These are phyloP conservation scores for Diplocarpon mali DNA, from an alignment of 2,329 filamentous ascomycete species.

Conservation along the genomic window DNA sequence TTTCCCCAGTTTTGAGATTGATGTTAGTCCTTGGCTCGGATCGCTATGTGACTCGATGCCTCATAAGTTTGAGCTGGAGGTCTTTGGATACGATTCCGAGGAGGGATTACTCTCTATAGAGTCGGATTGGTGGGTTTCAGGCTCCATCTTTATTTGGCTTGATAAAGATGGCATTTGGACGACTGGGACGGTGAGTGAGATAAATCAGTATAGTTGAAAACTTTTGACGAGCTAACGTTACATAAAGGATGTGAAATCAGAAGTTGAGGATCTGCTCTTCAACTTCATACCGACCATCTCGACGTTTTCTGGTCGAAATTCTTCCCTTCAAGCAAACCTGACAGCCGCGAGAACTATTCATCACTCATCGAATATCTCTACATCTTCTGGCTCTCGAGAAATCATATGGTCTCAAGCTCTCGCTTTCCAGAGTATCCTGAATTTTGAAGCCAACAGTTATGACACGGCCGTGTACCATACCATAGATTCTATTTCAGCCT, in stretches of 20 bases:
- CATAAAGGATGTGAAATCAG: conserved; percentile 6
- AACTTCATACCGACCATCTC: conserved; percentile 8
- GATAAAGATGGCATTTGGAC: conserved; percentile 14
- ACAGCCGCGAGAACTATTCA: conserved; percentile 8
- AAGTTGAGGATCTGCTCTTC: conserved; percentile 4
- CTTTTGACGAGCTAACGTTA: not conserved
- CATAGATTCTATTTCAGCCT: conserved; percentile 10
- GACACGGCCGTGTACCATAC: conserved; percentile 15
- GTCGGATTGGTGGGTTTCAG: conserved; percentile 62
- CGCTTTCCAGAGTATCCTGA: conserved; percentile 14
- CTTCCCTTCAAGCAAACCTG: conserved; percentile 10
- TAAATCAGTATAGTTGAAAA: not conserved
- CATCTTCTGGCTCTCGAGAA: conserved; percentile 11
- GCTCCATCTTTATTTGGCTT: conserved; percentile 62
- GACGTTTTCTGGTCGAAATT: conserved; percentile 2
- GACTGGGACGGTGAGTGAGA: conserved; percentile 6
- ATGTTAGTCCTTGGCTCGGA: conserved; percentile 63
- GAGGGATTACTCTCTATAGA: conserved; percentile 38
- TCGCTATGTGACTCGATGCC: conserved; percentile 49
- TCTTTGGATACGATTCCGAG: conserved; percentile 50
- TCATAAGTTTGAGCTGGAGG: conserved; percentile 54
- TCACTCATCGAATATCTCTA: conserved; percentile 14
- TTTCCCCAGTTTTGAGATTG: conserved; percentile 64
- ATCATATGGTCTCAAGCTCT: conserved; percentile 15
- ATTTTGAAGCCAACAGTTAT: conserved; percentile 10